Base-by-base conservation (phyloP, 768 basidiomycete species). In the Boletus sp. region DNA sequence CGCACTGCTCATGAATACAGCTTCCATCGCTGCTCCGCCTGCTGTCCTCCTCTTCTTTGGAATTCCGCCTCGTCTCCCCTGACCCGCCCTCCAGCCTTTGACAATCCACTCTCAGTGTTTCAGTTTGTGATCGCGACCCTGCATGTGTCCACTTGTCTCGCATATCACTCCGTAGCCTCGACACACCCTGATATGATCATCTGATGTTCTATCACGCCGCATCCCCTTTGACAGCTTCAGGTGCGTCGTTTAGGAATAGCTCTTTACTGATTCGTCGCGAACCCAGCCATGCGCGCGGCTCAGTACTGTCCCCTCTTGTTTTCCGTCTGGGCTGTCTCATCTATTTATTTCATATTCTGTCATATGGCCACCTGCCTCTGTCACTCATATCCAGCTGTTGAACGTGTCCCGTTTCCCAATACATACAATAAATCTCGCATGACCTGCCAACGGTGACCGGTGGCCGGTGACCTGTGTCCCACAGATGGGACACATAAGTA, bases 1-100 rank as follows among this genome's bases (percentile, higher is more conserved):
- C 32, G 37, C 50, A 51, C 46, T n/a, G 40, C 57, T 42, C 56
- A 8, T n/a, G 33, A 37, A 27, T 49, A 53, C 53, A 47, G 48
- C 40, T 45, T 56, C n/a, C 42, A 19, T 11, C 17, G 39, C 52
- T 34, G 46, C 40, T 17, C 44, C 32, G 8, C 30, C 43, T 17
- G 13, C 55, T 23, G 39, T 33, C 45, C 10, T 35, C 57, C 41
- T 50, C 53, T 34, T 32, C 35, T 42, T 38, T 51, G 58, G 50
- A 25, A 50, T 49, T 13, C 54, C 23, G 4, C 23, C 40, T 55
- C 52, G 4, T 37, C 51, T 15, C 14, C 41, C 23, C 4, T 25
- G 23, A 2, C 23, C 3, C 25, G 5, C 25, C 23, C 14, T n/a
- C 8, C 41, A 42, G 2, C 44, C n/a, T 15, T 19, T 14, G 45